Conservation (phyloP, 345 rosid genomes). For the Noccaea caerulescens region DNA sequence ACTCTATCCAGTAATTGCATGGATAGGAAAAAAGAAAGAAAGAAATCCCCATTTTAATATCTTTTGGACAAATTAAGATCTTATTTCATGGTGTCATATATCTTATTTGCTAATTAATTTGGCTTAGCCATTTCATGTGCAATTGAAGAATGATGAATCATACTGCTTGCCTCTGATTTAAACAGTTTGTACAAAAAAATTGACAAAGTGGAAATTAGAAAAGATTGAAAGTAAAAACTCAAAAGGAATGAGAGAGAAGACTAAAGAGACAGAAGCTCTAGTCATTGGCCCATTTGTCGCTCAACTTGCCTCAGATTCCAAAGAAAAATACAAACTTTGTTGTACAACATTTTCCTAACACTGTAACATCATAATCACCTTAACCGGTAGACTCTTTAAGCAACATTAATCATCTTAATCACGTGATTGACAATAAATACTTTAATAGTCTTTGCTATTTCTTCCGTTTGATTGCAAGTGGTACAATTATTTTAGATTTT, state of each 20-base stretch:
- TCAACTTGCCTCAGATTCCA: slow-evolving; percentile 19
- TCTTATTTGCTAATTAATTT: neutral
- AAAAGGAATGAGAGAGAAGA: slow-evolving; percentile 5
- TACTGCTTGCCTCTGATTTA: neutral
- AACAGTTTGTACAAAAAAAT: neutral
- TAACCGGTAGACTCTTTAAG: slow-evolving; percentile 1
- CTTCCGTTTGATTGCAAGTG: neutral
- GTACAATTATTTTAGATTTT: neutral
- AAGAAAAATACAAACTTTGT: slow-evolving; percentile 27
- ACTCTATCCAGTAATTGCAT: neutral
- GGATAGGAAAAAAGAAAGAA: neutral
- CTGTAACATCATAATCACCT: slow-evolving; percentile 21
- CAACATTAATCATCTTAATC: slow-evolving; percentile 29
- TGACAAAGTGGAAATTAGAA: neutral
- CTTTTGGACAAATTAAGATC: too few relatives aligned
- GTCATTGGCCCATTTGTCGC: slow-evolving; percentile 16
- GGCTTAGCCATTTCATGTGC: neutral
- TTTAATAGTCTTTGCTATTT: neutral
- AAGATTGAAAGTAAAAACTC: neutral
- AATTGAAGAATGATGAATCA: neutral
- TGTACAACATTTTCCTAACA: slow-evolving; percentile 26
- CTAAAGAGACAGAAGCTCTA: neutral
- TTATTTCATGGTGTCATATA: neutral
- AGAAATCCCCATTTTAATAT: neutral
- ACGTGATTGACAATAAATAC: slow-evolving; percentile 12